Evolutionary conservation across 495 filamentous ascomycete genomes (phyloP).

Genomic region (Jackrogersella multiformis): DNA sequence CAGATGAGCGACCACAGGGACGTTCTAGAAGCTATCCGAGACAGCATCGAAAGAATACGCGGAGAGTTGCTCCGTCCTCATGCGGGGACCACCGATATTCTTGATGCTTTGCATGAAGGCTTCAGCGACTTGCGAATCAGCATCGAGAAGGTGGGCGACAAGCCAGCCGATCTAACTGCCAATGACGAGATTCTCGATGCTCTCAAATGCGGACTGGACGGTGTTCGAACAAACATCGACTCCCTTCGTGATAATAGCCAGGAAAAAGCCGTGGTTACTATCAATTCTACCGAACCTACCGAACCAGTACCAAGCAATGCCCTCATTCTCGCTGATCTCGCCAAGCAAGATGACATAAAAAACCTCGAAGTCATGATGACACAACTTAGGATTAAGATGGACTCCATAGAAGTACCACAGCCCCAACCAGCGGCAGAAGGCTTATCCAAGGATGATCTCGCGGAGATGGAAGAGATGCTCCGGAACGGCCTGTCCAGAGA

Average conservation of each 20-base stretch:
- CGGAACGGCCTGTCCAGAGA: slow-evolving; percentile 60
- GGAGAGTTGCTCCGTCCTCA: slow-evolving; percentile 67
- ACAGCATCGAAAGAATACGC: slow-evolving; percentile 73
- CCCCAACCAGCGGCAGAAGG: slow-evolving; percentile 51
- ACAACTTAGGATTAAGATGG: slow-evolving; percentile 83
- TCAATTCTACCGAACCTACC: slow-evolving; percentile 43
- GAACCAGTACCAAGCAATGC: slow-evolving; percentile 43
- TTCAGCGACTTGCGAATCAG: slow-evolving; percentile 76
- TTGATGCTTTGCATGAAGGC: slow-evolving; percentile 85
- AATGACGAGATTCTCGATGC: slow-evolving; percentile 88
- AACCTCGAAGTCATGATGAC: slow-evolving; percentile 83
- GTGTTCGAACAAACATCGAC: slow-evolving; percentile 79
- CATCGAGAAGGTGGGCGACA: slow-evolving; percentile 79
- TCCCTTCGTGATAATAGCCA: slow-evolving; percentile 66
- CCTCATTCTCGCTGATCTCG: slow-evolving; percentile 51
- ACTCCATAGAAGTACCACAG: slow-evolving; percentile 72
- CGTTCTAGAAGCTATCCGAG: slow-evolving; percentile 72
- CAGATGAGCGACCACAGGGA: slow-evolving; percentile 61
- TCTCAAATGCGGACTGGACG: slow-evolving; percentile 78
- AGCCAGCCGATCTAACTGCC: slow-evolving; percentile 79
- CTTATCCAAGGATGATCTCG: slow-evolving; percentile 56
- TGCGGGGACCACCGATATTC: slow-evolving; percentile 73
- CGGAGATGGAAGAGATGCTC: slow-evolving; percentile 52
- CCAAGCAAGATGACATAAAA: slow-evolving; percentile 77
- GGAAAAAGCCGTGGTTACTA: slow-evolving; percentile 66